phyloP scores from a whole-genome alignment of 768 basidiomycete species.

The Postia placenta region DNA sequence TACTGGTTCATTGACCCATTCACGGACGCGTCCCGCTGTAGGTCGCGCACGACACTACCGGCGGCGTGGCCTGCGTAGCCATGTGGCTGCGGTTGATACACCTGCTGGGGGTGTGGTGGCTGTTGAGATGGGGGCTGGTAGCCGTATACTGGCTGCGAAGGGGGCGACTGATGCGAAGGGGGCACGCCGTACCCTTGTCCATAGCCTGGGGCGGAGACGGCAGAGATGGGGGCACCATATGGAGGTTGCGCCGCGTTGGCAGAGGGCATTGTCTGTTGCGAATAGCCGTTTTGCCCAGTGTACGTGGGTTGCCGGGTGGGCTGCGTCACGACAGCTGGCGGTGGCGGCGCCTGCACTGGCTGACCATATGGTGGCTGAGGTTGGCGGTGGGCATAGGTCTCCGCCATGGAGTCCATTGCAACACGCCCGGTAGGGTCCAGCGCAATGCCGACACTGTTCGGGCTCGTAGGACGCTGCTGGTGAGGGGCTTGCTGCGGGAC shows the following conservation, averaged over 20 bases:
- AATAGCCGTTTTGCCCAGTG: slow-evolving; percentile 21
- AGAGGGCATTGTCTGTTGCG: slow-evolving; percentile 22
- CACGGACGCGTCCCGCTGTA: slow-evolving; percentile 24
- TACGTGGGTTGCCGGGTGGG: slow-evolving; percentile 19
- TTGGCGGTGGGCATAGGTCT: slow-evolving; percentile 29
- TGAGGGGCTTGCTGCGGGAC: slow-evolving; percentile 17
- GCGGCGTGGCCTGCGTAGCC: slow-evolving; percentile 9
- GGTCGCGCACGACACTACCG: slow-evolving; percentile 13
- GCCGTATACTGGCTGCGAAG: slow-evolving; percentile 23
- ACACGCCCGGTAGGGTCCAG: slow-evolving; percentile 79
- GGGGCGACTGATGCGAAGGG: slow-evolving; percentile 6
- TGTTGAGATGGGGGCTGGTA: slow-evolving; percentile 23
- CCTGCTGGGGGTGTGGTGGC: slow-evolving; percentile 9
- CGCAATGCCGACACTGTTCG: slow-evolving; percentile 76
- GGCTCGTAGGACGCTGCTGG: slow-evolving; percentile 56
- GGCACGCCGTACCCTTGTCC: slow-evolving; percentile 18
- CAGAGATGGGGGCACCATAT: slow-evolving; percentile 11
- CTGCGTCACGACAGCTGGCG: slow-evolving; percentile 28
- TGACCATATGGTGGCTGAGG: slow-evolving; percentile 13
- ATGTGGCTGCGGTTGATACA: slow-evolving; percentile 10
- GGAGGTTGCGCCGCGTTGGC: slow-evolving; percentile 12
- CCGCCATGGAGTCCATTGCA: slow-evolving; percentile 73
- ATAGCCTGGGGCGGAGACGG: slow-evolving; percentile 24
- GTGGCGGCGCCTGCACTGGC: slow-evolving; percentile 17
- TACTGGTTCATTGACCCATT: slow-evolving; percentile 32